Percentiles rank a stretch among this genome's conserved stretches.
These are phyloP conservation scores for Zea luxurians DNA, from an alignment of 176 grass and related monocot genomes.

Conservation along the genomic window DNA sequence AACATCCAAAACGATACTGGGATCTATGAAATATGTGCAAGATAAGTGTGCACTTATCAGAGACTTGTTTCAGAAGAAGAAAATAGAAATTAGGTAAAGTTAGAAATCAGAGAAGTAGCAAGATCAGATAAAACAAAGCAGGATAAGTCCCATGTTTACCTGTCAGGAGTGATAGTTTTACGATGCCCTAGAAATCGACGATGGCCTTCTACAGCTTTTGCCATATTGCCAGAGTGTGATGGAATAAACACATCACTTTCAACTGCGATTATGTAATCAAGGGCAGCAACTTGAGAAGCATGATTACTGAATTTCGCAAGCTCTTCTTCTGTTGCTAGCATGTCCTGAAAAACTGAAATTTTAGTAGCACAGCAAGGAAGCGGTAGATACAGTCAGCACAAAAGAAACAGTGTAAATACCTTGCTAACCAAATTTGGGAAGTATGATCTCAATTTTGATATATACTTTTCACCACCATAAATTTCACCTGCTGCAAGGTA, in stretches of 20 bases:
- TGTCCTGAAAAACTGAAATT: conserved; percentile 56
- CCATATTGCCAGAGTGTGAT: conserved; percentile 89
- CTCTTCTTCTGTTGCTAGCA: conserved; percentile 67
- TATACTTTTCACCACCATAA: conserved; percentile 86
- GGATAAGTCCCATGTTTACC: conserved; percentile 40
- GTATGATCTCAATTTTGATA: conserved; percentile 67
- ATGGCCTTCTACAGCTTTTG: conserved; percentile 95
- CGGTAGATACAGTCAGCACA: not conserved
- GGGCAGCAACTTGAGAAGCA: conserved; percentile 76
- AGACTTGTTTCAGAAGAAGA: conserved; percentile 11
- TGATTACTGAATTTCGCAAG: conserved; percentile 63
- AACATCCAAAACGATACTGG: not conserved
- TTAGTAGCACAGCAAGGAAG: conserved; percentile 11
- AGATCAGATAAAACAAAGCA: not conserved
- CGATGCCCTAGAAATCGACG: conserved; percentile 83
- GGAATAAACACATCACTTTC: conserved; percentile 95
- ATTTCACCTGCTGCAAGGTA: conserved; percentile 95
- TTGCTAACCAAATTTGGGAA: conserved; percentile 95
- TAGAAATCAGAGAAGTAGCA: conserved; percentile 2
- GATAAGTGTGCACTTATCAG: not conserved
- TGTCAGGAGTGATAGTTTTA: conserved; percentile 80
- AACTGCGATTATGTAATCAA: conserved; percentile 94
- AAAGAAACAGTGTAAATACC: conserved; percentile 43
- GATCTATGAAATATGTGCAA: conserved; percentile 7
- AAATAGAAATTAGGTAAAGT: not conserved